Evolutionary conservation across 2,329 filamentous ascomycete genomes (phyloP).

Genomic region (Alternaria sp.): DNA sequence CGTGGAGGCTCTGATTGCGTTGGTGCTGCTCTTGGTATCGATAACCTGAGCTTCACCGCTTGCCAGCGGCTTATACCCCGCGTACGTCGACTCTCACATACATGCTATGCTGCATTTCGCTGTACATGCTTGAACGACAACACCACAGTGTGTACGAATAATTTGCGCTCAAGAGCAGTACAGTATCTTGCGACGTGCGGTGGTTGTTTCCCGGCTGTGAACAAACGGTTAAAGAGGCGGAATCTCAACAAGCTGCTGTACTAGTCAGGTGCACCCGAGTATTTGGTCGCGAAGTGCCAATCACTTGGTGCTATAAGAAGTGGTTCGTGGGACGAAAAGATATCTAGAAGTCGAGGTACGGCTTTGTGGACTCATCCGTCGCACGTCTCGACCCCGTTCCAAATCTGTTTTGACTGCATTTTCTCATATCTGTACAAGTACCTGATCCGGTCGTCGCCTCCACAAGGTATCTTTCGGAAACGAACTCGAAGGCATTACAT

Average conservation of each 20-base stretch:
- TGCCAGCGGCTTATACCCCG: not conserved
- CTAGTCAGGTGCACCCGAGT: not conserved
- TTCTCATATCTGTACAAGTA: not conserved
- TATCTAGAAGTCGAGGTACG: not conserved
- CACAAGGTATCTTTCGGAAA: not conserved
- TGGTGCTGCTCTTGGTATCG: constrained; percentile 14
- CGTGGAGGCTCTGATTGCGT: constrained; percentile 24
- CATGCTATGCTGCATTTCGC: not conserved
- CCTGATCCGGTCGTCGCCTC: not conserved
- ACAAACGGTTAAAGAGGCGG: not conserved
- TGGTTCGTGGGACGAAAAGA: not conserved
- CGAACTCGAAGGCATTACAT: not conserved
- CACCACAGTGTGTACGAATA: not conserved
- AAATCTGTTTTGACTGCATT: not conserved
- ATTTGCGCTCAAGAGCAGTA: not conserved
- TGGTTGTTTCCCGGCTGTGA: not conserved
- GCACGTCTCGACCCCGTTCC: no score
- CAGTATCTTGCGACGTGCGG: not conserved
- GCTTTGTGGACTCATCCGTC: not conserved
- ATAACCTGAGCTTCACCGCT: constrained; percentile 40
- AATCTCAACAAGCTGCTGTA: not conserved
- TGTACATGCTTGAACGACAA: not conserved
- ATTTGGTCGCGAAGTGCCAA: not conserved
- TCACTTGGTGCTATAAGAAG: not conserved
- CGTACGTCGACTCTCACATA: not conserved